Conservation (phyloP, 192 early-diverging fungal species). For the Rhizoclosmatium globosum region DNA sequence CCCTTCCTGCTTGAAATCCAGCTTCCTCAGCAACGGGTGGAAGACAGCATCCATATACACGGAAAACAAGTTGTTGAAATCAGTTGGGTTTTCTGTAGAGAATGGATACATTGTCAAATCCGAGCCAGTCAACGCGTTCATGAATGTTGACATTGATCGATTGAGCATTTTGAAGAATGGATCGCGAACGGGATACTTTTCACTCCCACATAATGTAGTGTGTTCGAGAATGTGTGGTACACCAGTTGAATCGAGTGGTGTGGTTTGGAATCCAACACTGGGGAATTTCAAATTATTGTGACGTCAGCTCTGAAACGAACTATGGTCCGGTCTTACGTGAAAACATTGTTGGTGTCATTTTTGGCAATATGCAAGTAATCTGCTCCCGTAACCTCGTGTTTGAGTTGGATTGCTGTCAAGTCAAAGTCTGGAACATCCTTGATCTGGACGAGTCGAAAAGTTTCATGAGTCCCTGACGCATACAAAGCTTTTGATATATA, state of each 20-base stretch:
- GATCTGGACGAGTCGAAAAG: constrained; percentile 8
- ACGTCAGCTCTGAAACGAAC: neutral
- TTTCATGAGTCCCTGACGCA: neutral
- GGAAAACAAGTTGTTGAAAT: constrained; percentile 86
- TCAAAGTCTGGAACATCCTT: constrained; percentile 76
- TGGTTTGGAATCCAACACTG: constrained; percentile 87
- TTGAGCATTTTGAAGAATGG: constrained; percentile 99
- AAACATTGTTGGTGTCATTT: constrained; percentile 93
- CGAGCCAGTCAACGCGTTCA: constrained; percentile 94
- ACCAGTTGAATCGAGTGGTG: constrained; percentile 81
- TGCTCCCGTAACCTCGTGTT: constrained; percentile 75
- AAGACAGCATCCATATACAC: constrained; percentile 96
- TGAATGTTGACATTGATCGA: constrained; percentile 92
- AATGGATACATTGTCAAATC: constrained; percentile 95
- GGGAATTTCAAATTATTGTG: constrained; percentile 8
- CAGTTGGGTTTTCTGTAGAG: constrained; percentile 86
- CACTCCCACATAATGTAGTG: constrained; percentile 92
- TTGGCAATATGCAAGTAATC: constrained; percentile 88
- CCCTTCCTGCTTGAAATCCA: constrained; percentile 93
- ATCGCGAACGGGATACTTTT: constrained; percentile 89
- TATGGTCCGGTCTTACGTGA: constrained; percentile 51
- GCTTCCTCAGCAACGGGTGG: constrained; percentile 75
- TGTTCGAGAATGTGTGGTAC: constrained; percentile 96
- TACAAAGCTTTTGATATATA: neutral
- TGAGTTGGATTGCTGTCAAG: constrained; percentile 76